Conservation (phyloP, 768 basidiomycete species). For the Neoboletus magnificus region DNA sequence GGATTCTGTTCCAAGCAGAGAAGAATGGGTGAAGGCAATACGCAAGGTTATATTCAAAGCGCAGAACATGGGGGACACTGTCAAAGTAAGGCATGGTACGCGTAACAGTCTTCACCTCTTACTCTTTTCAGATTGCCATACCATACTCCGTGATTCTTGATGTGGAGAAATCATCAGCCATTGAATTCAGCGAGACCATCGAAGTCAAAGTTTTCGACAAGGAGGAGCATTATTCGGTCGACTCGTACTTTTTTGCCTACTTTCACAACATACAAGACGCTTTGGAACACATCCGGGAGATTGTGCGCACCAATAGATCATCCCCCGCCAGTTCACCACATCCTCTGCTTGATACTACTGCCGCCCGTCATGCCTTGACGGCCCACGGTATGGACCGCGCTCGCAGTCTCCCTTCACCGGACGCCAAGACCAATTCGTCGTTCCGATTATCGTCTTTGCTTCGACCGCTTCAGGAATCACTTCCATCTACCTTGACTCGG, state of each 20-base stretch:
- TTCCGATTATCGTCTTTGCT: constrained; percentile 67
- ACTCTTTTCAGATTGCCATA: constrained; percentile 70
- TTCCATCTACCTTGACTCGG: constrained; percentile 38
- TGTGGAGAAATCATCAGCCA: constrained; percentile 80
- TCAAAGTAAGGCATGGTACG: constrained; percentile 58
- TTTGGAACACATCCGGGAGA: constrained; percentile 77
- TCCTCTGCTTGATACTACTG: constrained; percentile 59
- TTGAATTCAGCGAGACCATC: constrained; percentile 96
- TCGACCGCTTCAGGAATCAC: constrained; percentile 62
- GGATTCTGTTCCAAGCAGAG: constrained; percentile 77
- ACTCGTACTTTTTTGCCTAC: constrained; percentile 94
- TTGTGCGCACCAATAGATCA: constrained; percentile 56
- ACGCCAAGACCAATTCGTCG: constrained; percentile 37
- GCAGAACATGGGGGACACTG: constrained; percentile 94
- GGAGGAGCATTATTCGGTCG: constrained; percentile 68
- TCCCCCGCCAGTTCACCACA: constrained; percentile 20
- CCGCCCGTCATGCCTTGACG: constrained; percentile 31
- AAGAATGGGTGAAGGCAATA: constrained; percentile 96
- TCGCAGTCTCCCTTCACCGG: constrained; percentile 35
- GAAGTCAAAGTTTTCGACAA: constrained; percentile 91
- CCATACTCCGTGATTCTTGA: constrained; percentile 88
- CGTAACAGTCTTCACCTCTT: not conserved
- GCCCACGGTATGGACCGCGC: constrained; percentile 39
- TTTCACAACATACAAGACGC: constrained; percentile 79
- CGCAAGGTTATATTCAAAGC: constrained; percentile 93